A percentile compares a stretch with the other conserved stretches of the same genome.
These are phyloP conservation scores for Pseudocercospora crystallina DNA, from an alignment of 2,329 filamentous ascomycete species.

Conservation along the genomic window DNA sequence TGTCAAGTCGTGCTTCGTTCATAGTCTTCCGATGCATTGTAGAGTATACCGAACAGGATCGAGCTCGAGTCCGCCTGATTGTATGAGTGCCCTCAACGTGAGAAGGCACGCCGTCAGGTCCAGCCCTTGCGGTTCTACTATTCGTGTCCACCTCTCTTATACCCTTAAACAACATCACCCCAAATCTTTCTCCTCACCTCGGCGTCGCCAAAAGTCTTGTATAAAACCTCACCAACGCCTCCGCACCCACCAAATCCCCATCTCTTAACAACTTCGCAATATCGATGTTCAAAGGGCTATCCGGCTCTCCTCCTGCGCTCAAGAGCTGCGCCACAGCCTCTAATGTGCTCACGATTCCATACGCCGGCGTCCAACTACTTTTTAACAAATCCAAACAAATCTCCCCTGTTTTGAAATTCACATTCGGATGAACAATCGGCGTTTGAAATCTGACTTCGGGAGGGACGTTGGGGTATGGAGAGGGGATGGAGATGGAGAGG, in stretches of 20 bases:
- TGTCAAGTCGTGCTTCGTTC: no score
- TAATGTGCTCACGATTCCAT: conserved; percentile 74
- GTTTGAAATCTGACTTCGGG: conserved; percentile 81
- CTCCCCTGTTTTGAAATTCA: conserved; percentile 72
- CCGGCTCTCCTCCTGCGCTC: conserved; percentile 61
- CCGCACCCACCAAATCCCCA: conserved; percentile 67
- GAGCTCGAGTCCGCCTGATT: no score
- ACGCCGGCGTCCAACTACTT: conserved; percentile 77
- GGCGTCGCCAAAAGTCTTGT: conserved; percentile 51
- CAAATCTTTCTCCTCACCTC: background rate
- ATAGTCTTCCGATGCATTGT: no score
- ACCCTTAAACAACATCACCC: no score
- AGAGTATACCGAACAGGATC: no score
- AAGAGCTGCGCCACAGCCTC: conserved; percentile 71
- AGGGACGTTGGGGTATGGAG: conserved; percentile 74
- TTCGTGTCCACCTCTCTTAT: no score
- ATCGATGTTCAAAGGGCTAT: conserved; percentile 78
- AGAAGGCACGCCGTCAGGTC: no score
- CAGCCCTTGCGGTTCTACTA: no score
- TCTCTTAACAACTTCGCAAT: conserved; percentile 68
- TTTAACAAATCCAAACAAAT: conserved; percentile 89
- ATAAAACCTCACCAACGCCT: conserved; percentile 71
- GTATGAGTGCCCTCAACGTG: no score
- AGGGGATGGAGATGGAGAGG: conserved; percentile 72
- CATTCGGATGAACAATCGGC: conserved; percentile 81